phyloP scores from a whole-genome alignment of 331 rosid genomes.

The Arachis monticola region DNA sequence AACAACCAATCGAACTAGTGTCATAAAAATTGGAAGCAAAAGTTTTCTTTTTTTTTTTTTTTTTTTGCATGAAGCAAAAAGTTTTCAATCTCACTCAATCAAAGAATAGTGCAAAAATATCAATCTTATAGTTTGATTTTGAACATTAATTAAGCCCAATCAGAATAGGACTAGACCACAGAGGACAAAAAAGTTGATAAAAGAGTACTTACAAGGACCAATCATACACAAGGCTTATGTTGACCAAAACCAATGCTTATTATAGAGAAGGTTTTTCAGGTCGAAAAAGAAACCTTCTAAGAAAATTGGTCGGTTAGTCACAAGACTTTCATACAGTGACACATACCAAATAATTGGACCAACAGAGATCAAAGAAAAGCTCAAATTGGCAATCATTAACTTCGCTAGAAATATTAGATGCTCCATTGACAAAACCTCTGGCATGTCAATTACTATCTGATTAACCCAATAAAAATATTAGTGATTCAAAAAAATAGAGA shows the following conservation, averaged over 20 bases:
- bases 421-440: neutral
- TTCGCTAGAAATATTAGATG: conserved; percentile 7
- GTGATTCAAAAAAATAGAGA: too few species aligned
- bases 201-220: conserved; percentile 12
- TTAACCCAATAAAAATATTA: too few species aligned
- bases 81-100: conserved; percentile 19
- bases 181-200: conserved; percentile 7
- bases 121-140: neutral
- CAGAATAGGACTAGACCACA: neutral
- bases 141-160: conserved; percentile 1
- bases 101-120: conserved; percentile 12
- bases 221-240: neutral
- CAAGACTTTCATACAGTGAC: neutral
- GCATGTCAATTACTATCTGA: too few species aligned
- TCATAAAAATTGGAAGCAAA: neutral
- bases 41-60: neutral
- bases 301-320: neutral
- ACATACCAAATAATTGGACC: neutral
- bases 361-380: neutral
- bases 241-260: too few species aligned
- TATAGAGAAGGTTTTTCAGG: neutral
- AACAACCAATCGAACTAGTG: conserved; percentile 11
- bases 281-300: neutral
- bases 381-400: neutral
- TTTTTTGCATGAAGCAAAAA: neutral